These are phyloP conservation scores for Gymnopilus junonius DNA, from an alignment of 768 basidiomycete genomes.

Conservation along the genomic window DNA sequence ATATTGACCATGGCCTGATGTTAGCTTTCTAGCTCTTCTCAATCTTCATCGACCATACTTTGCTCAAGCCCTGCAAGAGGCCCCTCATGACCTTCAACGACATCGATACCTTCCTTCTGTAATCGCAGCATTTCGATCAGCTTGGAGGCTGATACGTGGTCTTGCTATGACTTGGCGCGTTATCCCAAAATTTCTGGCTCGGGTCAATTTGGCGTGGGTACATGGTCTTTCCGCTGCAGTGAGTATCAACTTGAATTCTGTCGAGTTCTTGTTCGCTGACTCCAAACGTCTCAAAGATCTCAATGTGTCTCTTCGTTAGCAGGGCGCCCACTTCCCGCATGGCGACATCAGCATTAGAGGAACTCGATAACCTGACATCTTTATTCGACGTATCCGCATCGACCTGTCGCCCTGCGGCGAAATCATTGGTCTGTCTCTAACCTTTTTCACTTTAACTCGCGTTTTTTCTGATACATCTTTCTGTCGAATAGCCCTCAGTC, in stretches of 20 bases:
- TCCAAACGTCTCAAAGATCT: constrained; percentile 43
- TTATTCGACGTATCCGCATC: constrained; percentile 53
- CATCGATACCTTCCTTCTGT: constrained; percentile 74
- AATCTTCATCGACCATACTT: constrained; percentile 73
- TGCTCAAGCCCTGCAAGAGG: constrained; percentile 66
- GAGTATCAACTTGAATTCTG: constrained; percentile 26
- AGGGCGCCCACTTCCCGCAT: constrained; percentile 53
- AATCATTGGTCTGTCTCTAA: constrained; percentile 43
- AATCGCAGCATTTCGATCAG: constrained; percentile 72
- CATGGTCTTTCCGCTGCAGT: constrained; percentile 68
- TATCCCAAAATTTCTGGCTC: constrained; percentile 44
- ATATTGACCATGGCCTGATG: background rate
- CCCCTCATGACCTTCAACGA: constrained; percentile 55
- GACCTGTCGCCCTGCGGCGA: constrained; percentile 47
- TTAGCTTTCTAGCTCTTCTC: constrained; percentile 48
- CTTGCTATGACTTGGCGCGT: constrained; percentile 46
- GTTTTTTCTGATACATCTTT: background rate
- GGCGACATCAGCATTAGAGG: constrained; percentile 49
- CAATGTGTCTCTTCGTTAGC: constrained; percentile 60
- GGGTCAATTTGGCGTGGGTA: constrained; percentile 66
- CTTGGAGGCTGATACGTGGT: constrained; percentile 64
- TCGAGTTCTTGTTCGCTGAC: background rate
- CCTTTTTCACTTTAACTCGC: background rate
- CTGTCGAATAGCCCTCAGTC: constrained; percentile 29
- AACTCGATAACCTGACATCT: constrained; percentile 46